A percentile compares a stretch with the other conserved stretches of the same genome.
phyloP scores from a whole-genome alignment of 148 eudicot genomes.

The Rheum nobile region DNA sequence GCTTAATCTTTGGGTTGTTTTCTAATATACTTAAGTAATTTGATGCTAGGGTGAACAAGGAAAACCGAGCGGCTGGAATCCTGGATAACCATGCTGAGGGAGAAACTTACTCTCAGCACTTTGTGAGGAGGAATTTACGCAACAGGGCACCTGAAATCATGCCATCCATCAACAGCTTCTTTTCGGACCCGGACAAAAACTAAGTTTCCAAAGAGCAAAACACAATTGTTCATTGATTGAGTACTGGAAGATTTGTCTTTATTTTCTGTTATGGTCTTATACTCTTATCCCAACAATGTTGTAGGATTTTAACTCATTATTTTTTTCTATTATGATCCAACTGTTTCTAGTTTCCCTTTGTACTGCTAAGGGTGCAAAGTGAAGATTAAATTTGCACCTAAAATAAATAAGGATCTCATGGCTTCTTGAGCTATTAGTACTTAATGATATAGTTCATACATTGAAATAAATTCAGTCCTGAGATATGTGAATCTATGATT shows the following conservation, averaged over 20 bases:
- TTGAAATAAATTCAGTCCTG: not conserved
- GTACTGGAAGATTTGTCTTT: not conserved
- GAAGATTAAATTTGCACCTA: not conserved
- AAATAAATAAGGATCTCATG: not conserved
- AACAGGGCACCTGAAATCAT: conserved; percentile 36
- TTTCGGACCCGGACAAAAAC: conserved; percentile 20
- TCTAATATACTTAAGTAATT: not conserved
- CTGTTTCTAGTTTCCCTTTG: not conserved
- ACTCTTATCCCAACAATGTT: not conserved
- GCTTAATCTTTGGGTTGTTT: not conserved
- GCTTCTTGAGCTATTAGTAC: not conserved
- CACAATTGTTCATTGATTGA: not conserved
- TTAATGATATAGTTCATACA: not conserved
- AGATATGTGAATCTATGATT: not conserved
- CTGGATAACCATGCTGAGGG: conserved; percentile 57
- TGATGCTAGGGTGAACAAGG: conserved; percentile 40
- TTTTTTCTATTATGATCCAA: not conserved
- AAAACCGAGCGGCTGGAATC: conserved; percentile 52
- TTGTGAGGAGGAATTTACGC: conserved; percentile 40
- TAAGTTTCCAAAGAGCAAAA: too few species aligned
- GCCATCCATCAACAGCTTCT: conserved; percentile 37
- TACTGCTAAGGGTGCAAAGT: not conserved
- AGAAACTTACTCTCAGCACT: conserved; percentile 39
- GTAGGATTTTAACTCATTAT: not conserved
- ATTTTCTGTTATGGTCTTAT: not conserved